Percentiles rank a stretch among this genome's conserved stretches.
Conservation (phyloP, 768 basidiomycete genomes). For the Naganishia vaughanmartiniae region DNA sequence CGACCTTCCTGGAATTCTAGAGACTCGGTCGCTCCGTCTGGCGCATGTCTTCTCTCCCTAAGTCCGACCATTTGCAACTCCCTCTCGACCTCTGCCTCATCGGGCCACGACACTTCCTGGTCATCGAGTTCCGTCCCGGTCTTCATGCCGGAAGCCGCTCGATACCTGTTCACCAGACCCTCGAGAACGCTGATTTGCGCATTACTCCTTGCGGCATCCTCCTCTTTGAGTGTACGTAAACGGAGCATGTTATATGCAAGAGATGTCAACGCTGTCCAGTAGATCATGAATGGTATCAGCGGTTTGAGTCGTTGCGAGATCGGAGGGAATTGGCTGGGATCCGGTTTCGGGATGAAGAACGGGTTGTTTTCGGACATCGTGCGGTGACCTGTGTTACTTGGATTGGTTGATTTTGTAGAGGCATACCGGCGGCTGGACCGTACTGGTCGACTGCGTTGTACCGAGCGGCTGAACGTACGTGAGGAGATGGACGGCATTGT, state of each 20-base stretch:
- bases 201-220: slow-evolving; percentile 34
- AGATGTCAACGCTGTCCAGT: slow-evolving; percentile 48
- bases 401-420: neutral
- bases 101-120: slow-evolving; percentile 41
- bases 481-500: neutral
- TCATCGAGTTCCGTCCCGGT: slow-evolving; percentile 33
- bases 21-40: slow-evolving; percentile 22
- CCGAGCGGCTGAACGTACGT: neutral
- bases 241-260: slow-evolving; percentile 44
- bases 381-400: neutral
- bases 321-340: slow-evolving; percentile 37
- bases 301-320: slow-evolving; percentile 45
- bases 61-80: slow-evolving; percentile 52
- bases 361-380: slow-evolving; percentile 9
- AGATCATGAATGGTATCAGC: slow-evolving; percentile 48
- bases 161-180: slow-evolving; percentile 36
- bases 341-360: slow-evolving; percentile 31
- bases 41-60: slow-evolving; percentile 41
- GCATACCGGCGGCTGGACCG: slow-evolving; percentile 3
- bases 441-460: slow-evolving; percentile 1
- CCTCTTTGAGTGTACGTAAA: slow-evolving; percentile 36
- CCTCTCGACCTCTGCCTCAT: slow-evolving; percentile 43
- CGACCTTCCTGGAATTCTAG: slow-evolving; percentile 33
- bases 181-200: slow-evolving; percentile 50
- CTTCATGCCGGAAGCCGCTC: slow-evolving; percentile 11